Conservation (phyloP, 257 asterid species). For the Agastache rugosa region DNA sequence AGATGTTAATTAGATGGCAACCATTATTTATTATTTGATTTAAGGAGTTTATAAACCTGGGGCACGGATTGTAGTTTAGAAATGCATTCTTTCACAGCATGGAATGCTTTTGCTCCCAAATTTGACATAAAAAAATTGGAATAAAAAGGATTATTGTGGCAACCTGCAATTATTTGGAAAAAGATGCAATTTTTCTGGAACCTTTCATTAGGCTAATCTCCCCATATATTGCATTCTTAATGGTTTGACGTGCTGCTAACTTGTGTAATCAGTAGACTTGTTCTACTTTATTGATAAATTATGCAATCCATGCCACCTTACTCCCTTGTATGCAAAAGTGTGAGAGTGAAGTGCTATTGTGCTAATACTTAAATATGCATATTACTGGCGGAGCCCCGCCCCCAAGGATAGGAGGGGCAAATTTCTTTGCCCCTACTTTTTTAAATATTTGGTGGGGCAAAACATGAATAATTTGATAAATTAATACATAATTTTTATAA, state of each 20-base stretch:
- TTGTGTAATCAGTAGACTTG: slow-evolving; percentile 25
- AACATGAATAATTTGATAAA: too few species aligned
- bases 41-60: slow-evolving; percentile 4
- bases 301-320: slow-evolving; percentile 5
- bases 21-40: background rate
- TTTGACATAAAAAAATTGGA: slow-evolving; percentile 4
- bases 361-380: slow-evolving; percentile 13
- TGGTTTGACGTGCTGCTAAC: slow-evolving; percentile 19
- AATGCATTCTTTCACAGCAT: slow-evolving; percentile 6
- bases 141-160: slow-evolving; percentile 23
- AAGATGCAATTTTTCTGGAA: slow-evolving; percentile 16
- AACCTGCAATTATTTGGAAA: slow-evolving; percentile 19
- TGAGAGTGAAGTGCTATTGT: slow-evolving; percentile 19
- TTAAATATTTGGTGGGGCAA: too few species aligned
- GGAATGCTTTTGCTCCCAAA: slow-evolving; percentile 20
- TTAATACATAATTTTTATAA: too few species aligned
- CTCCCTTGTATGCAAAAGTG: background rate
- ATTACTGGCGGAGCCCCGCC: too few species aligned
- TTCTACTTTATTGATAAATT: background rate
- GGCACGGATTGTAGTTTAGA: background rate
- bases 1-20: background rate
- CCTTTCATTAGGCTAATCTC: slow-evolving; percentile 8
- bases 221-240: slow-evolving; percentile 18
- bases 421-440: too few species aligned
- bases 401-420: too few species aligned